Conservation (phyloP, 495 filamentous ascomycete genomes). For the Astrothelium subdiscretum region DNA sequence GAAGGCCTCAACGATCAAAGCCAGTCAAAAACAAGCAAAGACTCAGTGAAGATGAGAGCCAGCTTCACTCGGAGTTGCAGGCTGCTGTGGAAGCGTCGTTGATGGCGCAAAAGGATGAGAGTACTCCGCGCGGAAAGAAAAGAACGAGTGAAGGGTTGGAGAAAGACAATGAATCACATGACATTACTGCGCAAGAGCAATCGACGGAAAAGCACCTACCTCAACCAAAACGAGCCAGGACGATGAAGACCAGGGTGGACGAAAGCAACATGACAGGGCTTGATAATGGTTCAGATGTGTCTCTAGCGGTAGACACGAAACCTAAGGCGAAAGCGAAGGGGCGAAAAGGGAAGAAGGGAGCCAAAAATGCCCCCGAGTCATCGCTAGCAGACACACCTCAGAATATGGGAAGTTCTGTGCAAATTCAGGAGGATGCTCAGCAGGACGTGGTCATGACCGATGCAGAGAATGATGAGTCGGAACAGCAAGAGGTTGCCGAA, state of each 20-base stretch:
- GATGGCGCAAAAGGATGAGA: neutral
- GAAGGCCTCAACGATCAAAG: neutral
- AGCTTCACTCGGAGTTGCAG: neutral
- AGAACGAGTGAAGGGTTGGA: slow-evolving; percentile 50
- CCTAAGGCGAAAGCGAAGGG: slow-evolving; percentile 15
- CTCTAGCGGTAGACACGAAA: neutral
- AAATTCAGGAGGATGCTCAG: slow-evolving; percentile 13
- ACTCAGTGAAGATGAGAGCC: neutral
- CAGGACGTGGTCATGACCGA: slow-evolving; percentile 3
- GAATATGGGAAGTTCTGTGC: slow-evolving; percentile 15
- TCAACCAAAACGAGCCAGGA: neutral
- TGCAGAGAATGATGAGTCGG: neutral
- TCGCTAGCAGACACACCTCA: slow-evolving; percentile 19
- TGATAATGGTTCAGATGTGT: neutral
- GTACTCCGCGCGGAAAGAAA: slow-evolving; percentile 43
- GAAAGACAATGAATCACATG: slow-evolving; percentile 11
- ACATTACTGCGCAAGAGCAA: slow-evolving; percentile 19
- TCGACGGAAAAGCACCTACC: slow-evolving; percentile 18
- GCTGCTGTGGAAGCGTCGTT: slow-evolving; percentile 28
- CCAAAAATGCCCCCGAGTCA: neutral
- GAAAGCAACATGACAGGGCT: slow-evolving; percentile 29
- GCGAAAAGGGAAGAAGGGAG: slow-evolving; percentile 30
- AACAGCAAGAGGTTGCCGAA: neutral
- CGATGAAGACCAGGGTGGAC: neutral
- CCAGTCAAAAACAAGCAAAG: neutral